Evolutionary conservation across 768 basidiomycete genomes (phyloP).

Genomic region (Pholiota molesta): DNA sequence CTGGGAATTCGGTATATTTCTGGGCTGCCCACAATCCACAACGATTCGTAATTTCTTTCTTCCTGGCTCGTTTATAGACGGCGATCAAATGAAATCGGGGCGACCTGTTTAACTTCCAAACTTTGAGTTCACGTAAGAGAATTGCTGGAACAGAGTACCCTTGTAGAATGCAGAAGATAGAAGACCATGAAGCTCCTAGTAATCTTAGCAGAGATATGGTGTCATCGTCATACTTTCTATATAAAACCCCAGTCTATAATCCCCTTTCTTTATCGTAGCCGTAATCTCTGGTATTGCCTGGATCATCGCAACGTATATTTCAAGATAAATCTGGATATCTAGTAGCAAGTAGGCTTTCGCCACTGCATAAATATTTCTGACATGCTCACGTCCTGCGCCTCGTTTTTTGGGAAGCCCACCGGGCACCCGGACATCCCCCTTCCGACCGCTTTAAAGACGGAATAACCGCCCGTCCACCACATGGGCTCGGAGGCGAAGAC

Average conservation of each 20-base stretch:
- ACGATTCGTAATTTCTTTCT: background rate
- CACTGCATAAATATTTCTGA: background rate
- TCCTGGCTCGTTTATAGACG: constrained; percentile 1
- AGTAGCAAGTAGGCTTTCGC: background rate
- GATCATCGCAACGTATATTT: background rate
- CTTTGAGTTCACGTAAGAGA: background rate
- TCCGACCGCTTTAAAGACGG: constrained; percentile 3
- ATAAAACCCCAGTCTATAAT: too few species aligned
- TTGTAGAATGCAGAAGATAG: background rate
- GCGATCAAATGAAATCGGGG: constrained; percentile 7
- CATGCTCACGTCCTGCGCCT: background rate
- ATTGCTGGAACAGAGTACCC: background rate
- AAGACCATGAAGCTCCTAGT: background rate
- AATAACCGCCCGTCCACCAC: background rate
- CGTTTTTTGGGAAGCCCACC: background rate
- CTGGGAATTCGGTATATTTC: background rate
- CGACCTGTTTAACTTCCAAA: background rate
- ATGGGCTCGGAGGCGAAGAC: constrained; percentile 1
- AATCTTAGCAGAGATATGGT: background rate
- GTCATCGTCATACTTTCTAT: background rate
- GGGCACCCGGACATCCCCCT: background rate
- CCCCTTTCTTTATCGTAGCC: too few species aligned
- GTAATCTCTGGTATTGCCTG: too few species aligned
- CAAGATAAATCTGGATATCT: too few species aligned
- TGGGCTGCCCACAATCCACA: constrained; percentile 2